phyloP scores from a whole-genome alignment of 2,329 filamentous ascomycete species.

The Botrytis fabae region DNA sequence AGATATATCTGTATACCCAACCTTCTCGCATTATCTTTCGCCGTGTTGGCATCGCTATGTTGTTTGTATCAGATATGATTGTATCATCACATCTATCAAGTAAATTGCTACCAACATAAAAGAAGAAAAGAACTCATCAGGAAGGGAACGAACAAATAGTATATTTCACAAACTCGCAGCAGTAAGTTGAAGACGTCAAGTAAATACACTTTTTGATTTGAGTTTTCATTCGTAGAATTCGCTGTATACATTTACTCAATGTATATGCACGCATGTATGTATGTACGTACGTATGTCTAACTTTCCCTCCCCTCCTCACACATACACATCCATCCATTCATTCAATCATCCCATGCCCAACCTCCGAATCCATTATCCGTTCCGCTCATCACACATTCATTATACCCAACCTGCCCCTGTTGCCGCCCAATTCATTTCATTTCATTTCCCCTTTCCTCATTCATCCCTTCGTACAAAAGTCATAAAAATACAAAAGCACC shows the following conservation, averaged over 20 bases:
- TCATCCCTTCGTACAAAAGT: not conserved
- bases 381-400: constrained; percentile 4
- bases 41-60: too few relatives aligned
- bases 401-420: not conserved
- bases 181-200: not conserved
- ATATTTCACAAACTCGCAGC: not conserved
- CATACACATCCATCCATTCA: not conserved
- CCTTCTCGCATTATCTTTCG: too few relatives aligned
- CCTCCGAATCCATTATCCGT: not conserved
- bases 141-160: not conserved
- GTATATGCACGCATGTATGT: not conserved
- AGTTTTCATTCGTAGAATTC: not conserved
- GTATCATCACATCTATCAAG: too few relatives aligned
- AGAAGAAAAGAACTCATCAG: not conserved
- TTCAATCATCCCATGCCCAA: not conserved
- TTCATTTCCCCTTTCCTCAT: not conserved
- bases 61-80: too few relatives aligned
- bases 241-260: not conserved
- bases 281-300: not conserved
- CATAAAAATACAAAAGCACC: not conserved
- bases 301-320: not conserved
- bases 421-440: not conserved
- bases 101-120: too few relatives aligned
- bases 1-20: too few relatives aligned
- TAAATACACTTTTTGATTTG: not conserved